These are phyloP conservation scores for Fomitopsis schrenkii DNA, from an alignment of 1,284 basidiomycete species.

Conservation along the genomic window DNA sequence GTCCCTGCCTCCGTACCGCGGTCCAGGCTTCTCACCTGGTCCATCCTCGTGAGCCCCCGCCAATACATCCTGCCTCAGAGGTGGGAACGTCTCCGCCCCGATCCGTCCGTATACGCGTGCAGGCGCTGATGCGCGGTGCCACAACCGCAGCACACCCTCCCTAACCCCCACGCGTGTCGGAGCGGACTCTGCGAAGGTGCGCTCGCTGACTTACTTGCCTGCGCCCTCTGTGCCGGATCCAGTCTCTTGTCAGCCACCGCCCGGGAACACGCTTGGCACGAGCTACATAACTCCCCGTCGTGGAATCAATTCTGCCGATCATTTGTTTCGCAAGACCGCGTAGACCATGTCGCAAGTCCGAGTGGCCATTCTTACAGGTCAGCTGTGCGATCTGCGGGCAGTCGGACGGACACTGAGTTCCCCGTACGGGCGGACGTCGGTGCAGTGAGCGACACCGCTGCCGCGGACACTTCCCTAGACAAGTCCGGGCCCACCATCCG, in stretches of 20 bases:
- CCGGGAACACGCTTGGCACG: not conserved
- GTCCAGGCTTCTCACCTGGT: conserved; percentile 1
- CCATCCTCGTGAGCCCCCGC: not conserved
- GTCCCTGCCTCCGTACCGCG: not conserved
- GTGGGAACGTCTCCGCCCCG: not conserved
- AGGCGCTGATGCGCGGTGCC: not conserved
- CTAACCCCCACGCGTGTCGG: not conserved
- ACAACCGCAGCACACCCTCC: not conserved
- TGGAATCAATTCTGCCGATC: too few species aligned
- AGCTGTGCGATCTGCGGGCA: not conserved
- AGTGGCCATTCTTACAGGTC: conserved; percentile 29
- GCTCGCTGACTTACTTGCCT: not conserved
- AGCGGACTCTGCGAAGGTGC: not conserved
- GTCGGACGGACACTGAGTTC: not conserved
- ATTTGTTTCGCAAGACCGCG: not conserved
- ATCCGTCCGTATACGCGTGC: not conserved
- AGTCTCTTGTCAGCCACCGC: not conserved
- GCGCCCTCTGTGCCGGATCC: not conserved
- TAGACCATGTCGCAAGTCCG: conserved; percentile 11
- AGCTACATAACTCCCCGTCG: not conserved
- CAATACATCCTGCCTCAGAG: not conserved
- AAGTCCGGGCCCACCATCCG: conserved; percentile 62
- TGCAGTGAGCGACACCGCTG: conserved; percentile 66
- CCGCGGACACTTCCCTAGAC: conserved; percentile 47
- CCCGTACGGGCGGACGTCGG: not conserved